Evolutionary conservation across 2,329 filamentous ascomycete genomes (phyloP).

Genomic region (Penicillium sp.): DNA sequence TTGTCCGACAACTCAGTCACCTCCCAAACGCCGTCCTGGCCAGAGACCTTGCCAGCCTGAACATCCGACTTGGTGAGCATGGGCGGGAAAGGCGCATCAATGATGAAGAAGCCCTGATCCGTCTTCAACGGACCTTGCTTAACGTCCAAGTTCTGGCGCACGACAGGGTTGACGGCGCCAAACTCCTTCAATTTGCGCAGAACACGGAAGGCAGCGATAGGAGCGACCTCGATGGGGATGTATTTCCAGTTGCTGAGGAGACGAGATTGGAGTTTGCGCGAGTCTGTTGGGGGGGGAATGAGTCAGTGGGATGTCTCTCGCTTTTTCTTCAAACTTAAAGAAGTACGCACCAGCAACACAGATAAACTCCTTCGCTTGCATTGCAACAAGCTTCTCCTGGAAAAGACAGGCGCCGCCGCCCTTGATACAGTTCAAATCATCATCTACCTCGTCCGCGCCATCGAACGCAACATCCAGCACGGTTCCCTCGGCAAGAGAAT

Average conservation of each 20-base stretch:
- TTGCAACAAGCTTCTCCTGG: conserved; percentile 94
- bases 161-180: conserved; percentile 67
- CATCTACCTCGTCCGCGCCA: conserved; percentile 94
- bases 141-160: conserved; percentile 69
- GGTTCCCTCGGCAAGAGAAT: conserved; percentile 63
- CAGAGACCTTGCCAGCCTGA: conserved; percentile 49
- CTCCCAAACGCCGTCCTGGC: conserved; percentile 71
- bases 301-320: neutral
- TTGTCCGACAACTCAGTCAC: conserved; percentile 69
- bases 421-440: conserved; percentile 94
- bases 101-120: conserved; percentile 83
- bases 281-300: conserved; percentile 59
- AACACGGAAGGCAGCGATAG: conserved; percentile 75
- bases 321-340: neutral
- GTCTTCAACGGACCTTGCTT: conserved; percentile 84
- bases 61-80: conserved; percentile 65
- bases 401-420: conserved; percentile 96
- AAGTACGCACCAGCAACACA: conserved; percentile 68
- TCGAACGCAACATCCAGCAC: conserved; percentile 90
- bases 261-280: conserved; percentile 78
- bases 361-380: conserved; percentile 78
- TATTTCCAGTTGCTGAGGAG: conserved; percentile 74
- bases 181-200: conserved; percentile 68
- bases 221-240: conserved; percentile 92
- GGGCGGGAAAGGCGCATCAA: conserved; percentile 83